Base-by-base conservation (phyloP, 2,329 filamentous ascomycete species). In the Cyclaneusma minus region DNA sequence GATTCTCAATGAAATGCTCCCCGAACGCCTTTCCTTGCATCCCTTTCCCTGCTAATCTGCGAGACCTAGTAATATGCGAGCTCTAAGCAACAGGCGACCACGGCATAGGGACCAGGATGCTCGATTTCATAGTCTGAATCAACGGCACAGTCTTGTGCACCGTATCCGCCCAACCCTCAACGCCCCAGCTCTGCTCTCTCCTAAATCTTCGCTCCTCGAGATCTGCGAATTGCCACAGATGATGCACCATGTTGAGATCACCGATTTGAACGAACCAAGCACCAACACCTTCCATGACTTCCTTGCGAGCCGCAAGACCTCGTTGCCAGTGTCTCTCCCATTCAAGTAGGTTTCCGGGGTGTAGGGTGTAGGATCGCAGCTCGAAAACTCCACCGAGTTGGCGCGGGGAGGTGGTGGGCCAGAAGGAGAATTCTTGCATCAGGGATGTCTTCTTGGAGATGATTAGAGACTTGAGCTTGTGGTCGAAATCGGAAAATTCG, bases 361-460 rank as follows among this genome's bases (percentile, higher is more conserved):
- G 83, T 13, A 98, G 67, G 4, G 84, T 94, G 60, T 98, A 98
- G 2, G 89, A 94, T 27, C 89, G 81, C 17, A 98, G 66, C 59
- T 98, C 89, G 48, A 98, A 98, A 21, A 98, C 56, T 23, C 89
- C 89, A 29, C 89, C 89, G 1, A 98, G 69, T 44, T 82, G 64
- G 33, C 89, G 82, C 1, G 89, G 89, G 4, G 85, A 68, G 0
- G 83, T 87, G 3, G 89, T 98, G 2, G 89, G 89, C 89, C 89
- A 98, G 66, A 98, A 98, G 18, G 85, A 93, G 56, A 98, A 98
- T 54, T 98, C 89, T 52, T 98, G 89, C 89, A 98, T 98, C 27
- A 98, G 66, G 0, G 85, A 94, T 4, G 77, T 79, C 40, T 75
- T 72, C 61, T 93, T 95, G 36, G 70, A 70, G 32, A 64, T 73